These are phyloP conservation scores for Cercospora sesami DNA, from an alignment of 2,329 filamentous ascomycete species.

Conservation along the genomic window DNA sequence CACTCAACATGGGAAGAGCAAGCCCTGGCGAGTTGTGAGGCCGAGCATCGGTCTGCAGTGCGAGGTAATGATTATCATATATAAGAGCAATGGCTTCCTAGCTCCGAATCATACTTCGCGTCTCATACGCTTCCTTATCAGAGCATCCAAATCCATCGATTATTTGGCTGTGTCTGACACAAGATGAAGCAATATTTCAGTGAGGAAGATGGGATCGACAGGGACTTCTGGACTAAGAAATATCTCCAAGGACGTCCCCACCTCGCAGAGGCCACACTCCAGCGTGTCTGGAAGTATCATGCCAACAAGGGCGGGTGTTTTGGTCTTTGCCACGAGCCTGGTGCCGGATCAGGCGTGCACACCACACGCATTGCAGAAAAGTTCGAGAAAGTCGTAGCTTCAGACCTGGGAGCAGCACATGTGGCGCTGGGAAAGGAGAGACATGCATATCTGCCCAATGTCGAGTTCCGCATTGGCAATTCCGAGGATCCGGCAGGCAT, in stretches of 20 bases:
- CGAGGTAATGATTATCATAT: too few relatives aligned
- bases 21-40: neutral
- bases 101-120: too few relatives aligned
- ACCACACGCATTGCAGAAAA: conserved; percentile 6
- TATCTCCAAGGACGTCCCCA: conserved; percentile 10
- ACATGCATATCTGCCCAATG: neutral
- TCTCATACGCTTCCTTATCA: too few relatives aligned
- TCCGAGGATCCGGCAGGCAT: neutral
- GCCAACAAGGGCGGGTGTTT: conserved; percentile 4
- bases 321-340: conserved; percentile 11
- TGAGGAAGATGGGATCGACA: neutral
- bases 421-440: neutral
- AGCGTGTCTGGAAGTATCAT: conserved; percentile 11
- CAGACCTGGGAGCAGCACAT: conserved; percentile 6
- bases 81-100: too few relatives aligned
- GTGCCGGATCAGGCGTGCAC: conserved; percentile 8
- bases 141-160: too few relatives aligned
- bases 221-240: conserved; percentile 7
- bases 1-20: neutral
- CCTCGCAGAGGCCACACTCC: conserved; percentile 2
- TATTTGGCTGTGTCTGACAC: neutral
- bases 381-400: conserved; percentile 7
- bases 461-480: neutral
- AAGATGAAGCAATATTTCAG: neutral
- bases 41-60: neutral